Conservation (phyloP, 129 eudicot genomes). For the Helianthus tuberosus region DNA sequence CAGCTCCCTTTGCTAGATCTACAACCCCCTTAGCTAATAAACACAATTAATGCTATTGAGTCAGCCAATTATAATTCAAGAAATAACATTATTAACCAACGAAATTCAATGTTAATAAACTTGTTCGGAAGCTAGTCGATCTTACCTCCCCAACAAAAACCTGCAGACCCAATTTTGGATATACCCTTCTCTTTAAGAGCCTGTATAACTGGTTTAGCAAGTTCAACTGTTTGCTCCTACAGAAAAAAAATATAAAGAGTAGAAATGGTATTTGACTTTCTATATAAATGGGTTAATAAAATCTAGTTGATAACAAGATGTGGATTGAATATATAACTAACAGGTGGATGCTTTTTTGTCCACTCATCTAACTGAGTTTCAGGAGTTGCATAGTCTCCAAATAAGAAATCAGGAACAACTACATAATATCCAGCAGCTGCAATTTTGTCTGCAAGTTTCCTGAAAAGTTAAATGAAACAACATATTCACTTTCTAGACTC, state of each 20-base stretch:
- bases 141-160: conserved; percentile 92
- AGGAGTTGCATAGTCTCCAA: conserved; percentile 46
- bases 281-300: neutral
- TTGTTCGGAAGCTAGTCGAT: neutral
- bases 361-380: conserved; percentile 37
- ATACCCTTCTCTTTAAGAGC: conserved; percentile 68
- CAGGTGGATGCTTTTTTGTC: conserved; percentile 62
- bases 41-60: neutral
- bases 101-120: neutral
- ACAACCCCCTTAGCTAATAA: conserved; percentile 43
- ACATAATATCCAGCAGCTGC: conserved; percentile 72
- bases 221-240: conserved; percentile 12
- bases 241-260: neutral
- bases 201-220: conserved; percentile 31
- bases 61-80: neutral
- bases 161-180: conserved; percentile 71
- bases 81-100: neutral
- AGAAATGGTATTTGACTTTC: neutral
- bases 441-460: conserved; percentile 71
- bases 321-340: conserved; percentile 30
- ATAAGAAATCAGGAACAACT: conserved; percentile 68
- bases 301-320: conserved; percentile 4
- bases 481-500: neutral
- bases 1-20: conserved; percentile 41
- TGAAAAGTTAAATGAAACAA: conserved; percentile 24